Conservation (phyloP, 805 yeast genomes). For the Jamesozyma jinghongensis region DNA sequence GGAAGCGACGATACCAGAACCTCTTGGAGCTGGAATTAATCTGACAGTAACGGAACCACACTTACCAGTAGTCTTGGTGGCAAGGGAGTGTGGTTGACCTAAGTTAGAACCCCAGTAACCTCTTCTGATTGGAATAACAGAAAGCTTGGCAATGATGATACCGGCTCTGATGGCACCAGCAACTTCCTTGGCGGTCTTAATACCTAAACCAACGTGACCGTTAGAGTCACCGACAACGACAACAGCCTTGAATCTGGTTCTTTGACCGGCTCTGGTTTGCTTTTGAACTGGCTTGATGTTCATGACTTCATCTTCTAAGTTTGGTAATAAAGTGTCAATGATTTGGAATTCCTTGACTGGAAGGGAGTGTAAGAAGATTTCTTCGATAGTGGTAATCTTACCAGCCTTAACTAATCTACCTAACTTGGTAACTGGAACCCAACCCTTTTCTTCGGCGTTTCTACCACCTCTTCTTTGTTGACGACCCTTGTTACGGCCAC, state of each 20-base stretch:
- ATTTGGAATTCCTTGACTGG: slow-evolving; percentile 99
- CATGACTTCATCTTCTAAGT: slow-evolving; percentile 97
- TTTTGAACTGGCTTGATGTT: slow-evolving; percentile 99
- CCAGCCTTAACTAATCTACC: slow-evolving; percentile 99
- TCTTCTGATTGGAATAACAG: slow-evolving; percentile 99
- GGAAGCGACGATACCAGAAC: slow-evolving; percentile 99
- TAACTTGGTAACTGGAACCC: slow-evolving; percentile 99
- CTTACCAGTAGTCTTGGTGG: slow-evolving; percentile 98
- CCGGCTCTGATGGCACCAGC: slow-evolving; percentile 99
- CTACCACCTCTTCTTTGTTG: slow-evolving; percentile 62
- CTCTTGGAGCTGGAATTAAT: slow-evolving; percentile 99
- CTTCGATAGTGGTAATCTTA: slow-evolving; percentile 92
- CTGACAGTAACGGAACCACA: slow-evolving; percentile 99
- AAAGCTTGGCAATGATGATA: slow-evolving; percentile 96
- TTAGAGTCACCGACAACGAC: slow-evolving; percentile 98
- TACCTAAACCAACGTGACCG: slow-evolving; percentile 99
- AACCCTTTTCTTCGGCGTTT: slow-evolving; percentile 94
- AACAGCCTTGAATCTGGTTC: slow-evolving; percentile 99
- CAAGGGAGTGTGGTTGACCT: slow-evolving; percentile 99
- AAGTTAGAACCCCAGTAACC: slow-evolving; percentile 99
- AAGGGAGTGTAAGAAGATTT: slow-evolving; percentile 97
- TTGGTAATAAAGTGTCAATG: slow-evolving; percentile 93
- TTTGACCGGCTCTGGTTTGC: slow-evolving; percentile 99
- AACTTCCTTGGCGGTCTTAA: slow-evolving; percentile 99
- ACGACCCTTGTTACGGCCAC: slow-evolving; percentile 50